Conservation (phyloP, 1,284 basidiomycete species). For the Cryptococcus wingfieldii region DNA sequence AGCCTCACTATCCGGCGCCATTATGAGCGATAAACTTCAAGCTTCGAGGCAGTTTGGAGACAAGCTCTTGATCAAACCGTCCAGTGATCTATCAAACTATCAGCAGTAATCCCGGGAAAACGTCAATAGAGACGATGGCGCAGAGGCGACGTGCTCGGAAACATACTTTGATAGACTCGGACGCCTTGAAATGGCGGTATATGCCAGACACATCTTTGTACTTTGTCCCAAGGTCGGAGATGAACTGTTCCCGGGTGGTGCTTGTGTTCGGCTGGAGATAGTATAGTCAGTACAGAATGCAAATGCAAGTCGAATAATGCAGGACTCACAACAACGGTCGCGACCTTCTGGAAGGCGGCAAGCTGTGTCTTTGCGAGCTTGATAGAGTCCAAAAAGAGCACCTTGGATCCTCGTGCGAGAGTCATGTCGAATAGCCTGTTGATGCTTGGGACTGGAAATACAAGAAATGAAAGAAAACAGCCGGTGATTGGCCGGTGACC, state of each 20-base stretch:
- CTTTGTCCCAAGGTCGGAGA: constrained; percentile 16
- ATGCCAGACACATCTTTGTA: constrained; percentile 21
- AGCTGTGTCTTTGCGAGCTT: constrained; percentile 22
- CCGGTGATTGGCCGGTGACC: too few species aligned
- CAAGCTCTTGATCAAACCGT: constrained; percentile 23
- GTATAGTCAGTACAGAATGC: neutral
- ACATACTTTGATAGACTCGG: constrained; percentile 23
- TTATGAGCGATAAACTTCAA: constrained; percentile 24
- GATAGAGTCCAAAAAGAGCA: constrained; percentile 26
- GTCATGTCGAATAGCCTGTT: neutral
- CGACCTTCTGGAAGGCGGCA: constrained; percentile 9
- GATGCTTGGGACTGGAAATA: too few species aligned
- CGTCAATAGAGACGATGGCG: too few species aligned
- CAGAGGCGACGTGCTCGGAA: too few species aligned
- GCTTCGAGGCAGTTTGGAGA: constrained; percentile 11
- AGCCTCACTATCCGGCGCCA: constrained; percentile 23
- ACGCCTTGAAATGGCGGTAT: constrained; percentile 31
- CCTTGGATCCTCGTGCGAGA: constrained; percentile 15
- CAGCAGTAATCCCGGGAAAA: too few species aligned
- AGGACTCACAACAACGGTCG: constrained; percentile 17
- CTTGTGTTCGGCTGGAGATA: constrained; percentile 15
- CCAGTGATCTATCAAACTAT: constrained; percentile 17
- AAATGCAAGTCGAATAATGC: neutral
- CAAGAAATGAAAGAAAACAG: too few species aligned
- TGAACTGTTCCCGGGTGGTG: constrained; percentile 17